Percentiles rank a stretch among this genome's conserved stretches.
Conservation (phyloP, 1,139 yeast species). For the Pichia inconspicua region DNA sequence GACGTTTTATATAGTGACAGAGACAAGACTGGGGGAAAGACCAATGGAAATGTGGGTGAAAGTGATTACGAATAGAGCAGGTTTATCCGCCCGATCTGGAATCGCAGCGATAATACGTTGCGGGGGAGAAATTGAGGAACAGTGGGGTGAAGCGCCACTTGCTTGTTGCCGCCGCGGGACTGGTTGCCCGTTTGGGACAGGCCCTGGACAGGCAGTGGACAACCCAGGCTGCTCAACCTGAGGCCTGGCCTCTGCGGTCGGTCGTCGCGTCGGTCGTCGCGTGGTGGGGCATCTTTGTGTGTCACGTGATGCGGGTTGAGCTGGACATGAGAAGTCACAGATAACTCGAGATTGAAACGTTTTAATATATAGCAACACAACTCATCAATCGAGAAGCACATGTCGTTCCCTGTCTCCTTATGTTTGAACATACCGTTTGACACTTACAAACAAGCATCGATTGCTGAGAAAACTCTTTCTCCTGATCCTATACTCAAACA, state of each 20-base stretch:
- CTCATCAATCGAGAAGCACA: background rate
- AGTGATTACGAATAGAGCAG: no score
- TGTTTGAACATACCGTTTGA: conserved; percentile 51
- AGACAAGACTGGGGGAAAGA: no score
- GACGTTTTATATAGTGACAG: no score
- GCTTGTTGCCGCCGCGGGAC: background rate
- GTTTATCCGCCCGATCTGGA: background rate
- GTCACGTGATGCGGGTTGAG: background rate
- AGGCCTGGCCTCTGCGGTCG: no score
- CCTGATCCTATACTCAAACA: conserved; percentile 80
- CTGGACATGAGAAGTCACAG: no score
- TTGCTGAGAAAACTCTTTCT: conserved; percentile 49
- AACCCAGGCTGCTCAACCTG: no score
- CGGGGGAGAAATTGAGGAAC: background rate
- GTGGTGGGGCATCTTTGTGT: background rate
- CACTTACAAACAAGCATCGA: conserved; percentile 47
- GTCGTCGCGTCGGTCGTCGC: background rate
- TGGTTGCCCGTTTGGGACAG: background rate
- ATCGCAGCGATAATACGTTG: background rate
- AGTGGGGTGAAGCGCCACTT: no score
- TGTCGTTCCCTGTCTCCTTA: conserved; percentile 2
- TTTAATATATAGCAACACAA: background rate
- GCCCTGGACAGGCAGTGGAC: no score
- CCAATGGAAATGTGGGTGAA: no score
- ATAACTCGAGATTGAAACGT: no score